Conservation (phyloP, 179 eudicot species). For the Nepenthes alata region DNA sequence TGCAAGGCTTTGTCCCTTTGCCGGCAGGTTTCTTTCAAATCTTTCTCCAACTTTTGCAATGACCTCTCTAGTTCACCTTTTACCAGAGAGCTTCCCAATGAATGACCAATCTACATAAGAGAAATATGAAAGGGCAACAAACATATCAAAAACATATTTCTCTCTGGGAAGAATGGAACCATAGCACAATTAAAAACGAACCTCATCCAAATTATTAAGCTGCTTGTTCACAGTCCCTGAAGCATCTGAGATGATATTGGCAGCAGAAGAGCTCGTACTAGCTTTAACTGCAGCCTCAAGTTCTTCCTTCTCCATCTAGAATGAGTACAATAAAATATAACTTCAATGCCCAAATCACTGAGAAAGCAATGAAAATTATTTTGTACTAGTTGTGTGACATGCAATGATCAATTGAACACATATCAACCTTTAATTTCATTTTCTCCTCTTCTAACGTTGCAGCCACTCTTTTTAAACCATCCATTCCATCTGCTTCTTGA, state of each 20-base stretch:
- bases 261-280: constrained; percentile 15
- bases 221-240: constrained; percentile 17
- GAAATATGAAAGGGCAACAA: not conserved
- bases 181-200: constrained; percentile 9
- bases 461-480: constrained; percentile 39
- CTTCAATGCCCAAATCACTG: not conserved
- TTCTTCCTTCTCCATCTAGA: constrained; percentile 60
- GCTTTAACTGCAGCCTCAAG: constrained; percentile 46
- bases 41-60: constrained; percentile 50
- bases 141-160: not conserved
- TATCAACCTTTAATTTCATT: constrained; percentile 51
- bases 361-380: not conserved
- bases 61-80: constrained; percentile 57
- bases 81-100: constrained; percentile 34
- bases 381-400: not conserved
- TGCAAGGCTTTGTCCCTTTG: constrained; percentile 76
- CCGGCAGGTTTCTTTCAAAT: constrained; percentile 50
- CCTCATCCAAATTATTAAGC: constrained; percentile 35
- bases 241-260: constrained; percentile 3
- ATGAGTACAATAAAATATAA: constrained; percentile 4
- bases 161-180: not conserved
- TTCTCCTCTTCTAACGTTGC: constrained; percentile 62
- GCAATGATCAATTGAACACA: constrained; percentile 4
- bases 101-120: constrained; percentile 20
- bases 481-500: constrained; percentile 30